Base-by-base conservation (phyloP, 2,329 filamentous ascomycete species). In the Penicillium sp. region DNA sequence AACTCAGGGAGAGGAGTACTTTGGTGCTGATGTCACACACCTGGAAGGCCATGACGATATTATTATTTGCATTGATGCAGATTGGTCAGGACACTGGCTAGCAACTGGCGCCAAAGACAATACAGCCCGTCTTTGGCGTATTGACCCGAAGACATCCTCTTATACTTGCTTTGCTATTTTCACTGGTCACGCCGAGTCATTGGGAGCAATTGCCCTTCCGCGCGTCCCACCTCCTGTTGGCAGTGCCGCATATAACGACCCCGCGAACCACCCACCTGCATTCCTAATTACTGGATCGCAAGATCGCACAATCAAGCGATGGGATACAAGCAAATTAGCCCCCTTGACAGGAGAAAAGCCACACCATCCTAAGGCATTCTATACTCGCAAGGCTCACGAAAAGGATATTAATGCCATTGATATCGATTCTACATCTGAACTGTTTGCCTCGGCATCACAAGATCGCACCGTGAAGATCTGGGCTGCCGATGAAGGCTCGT, bases 391-490 rank as follows among this genome's bases (percentile, higher is more conserved):
- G 74, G 94, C 94, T 1, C 94, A 99, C 74, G 94, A 99, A 69
- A 99, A 99, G 72, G 94, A 99, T 64, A 99, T 99, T 75, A 99
- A 99, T 67, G 91, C 94, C 2, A 84, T 99, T 48, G 91, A 95
- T 61, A 82, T 94, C 11, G 90, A 91, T 61, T 82, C 86, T 22
- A 81, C 83, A 1, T 85, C 84, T 5, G 84, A 86, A n/a, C 76
- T 97, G 1, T 97, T 99, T 69, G 95, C 93, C 3, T 97, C 94
- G 1, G 93, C 94, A 30, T 97, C 93, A 5, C 94, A 99, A 75
- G 94, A 99, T 72, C 90, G 91, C 63, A 95, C 91, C 0, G 91
- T 97, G 63, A 99, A 97, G 77, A 94, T 99, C 56, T 99, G 93
- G 89, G 94, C 92, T 8, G 82, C 88, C 7, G 88, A 92, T 62